These are phyloP conservation scores for Zygoascus flipseniorum DNA, from an alignment of 805 yeast species.

Conservation along the genomic window DNA sequence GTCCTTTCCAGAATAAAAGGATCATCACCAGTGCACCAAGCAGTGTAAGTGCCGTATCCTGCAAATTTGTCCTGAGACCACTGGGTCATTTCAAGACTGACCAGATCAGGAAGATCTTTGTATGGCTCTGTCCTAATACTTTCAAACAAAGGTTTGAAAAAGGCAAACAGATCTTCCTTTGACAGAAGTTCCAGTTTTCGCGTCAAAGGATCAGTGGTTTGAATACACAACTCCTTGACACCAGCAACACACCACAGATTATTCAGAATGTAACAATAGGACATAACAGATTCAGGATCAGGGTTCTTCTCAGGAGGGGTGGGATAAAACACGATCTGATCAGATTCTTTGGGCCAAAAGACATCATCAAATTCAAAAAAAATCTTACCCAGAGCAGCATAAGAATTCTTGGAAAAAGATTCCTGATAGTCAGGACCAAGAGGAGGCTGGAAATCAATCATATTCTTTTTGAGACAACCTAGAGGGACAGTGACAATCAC, in stretches of 20 bases:
- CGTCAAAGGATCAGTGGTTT: slow-evolving; percentile 16
- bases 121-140: slow-evolving; percentile 12
- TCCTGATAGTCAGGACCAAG: slow-evolving; percentile 13
- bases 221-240: slow-evolving; percentile 17
- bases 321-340: slow-evolving; percentile 21
- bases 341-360: slow-evolving; percentile 24
- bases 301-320: slow-evolving; percentile 7
- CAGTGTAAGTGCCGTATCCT: slow-evolving; percentile 26
- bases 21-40: slow-evolving; percentile 18
- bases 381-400: slow-evolving; percentile 25
- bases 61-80: slow-evolving; percentile 25
- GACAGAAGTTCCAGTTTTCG: slow-evolving; percentile 10
- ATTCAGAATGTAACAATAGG: slow-evolving; percentile 14
- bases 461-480: slow-evolving; percentile 20
- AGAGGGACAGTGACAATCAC: slow-evolving; percentile 25
- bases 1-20: slow-evolving; percentile 18
- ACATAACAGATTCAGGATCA: slow-evolving; percentile 8
- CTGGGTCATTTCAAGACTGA: slow-evolving; percentile 17
- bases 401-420: slow-evolving; percentile 18
- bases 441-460: slow-evolving; percentile 18
- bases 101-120: slow-evolving; percentile 13
- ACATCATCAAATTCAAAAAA: slow-evolving; percentile 23
- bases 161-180: slow-evolving; percentile 14
- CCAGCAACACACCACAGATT: slow-evolving; percentile 20
- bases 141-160: slow-evolving; percentile 19